Evolutionary conservation across 371 early-diverging fungal species (phyloP).

Genomic region (Syncephalastrum contaminatum): DNA sequence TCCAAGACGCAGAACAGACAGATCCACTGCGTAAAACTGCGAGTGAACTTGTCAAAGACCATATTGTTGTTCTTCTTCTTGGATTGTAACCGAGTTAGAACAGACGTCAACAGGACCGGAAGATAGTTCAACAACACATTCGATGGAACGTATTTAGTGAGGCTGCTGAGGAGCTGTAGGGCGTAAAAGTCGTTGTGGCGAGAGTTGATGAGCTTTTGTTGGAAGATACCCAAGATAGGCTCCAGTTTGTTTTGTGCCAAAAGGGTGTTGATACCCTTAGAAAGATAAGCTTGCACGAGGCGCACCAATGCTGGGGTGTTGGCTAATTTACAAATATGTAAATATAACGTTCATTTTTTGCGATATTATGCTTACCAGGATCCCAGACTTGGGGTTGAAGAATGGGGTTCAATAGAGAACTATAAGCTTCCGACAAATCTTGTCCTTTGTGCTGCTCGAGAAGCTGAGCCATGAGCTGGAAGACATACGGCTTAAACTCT

Average conservation of each 20-base stretch:
- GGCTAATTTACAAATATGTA: conserved; percentile 31
- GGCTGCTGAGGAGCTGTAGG: conserved; percentile 73
- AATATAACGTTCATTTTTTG: too few relatives aligned
- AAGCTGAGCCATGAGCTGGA: conserved; percentile 91
- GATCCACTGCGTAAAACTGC: conserved; percentile 79
- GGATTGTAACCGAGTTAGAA: conserved; percentile 78
- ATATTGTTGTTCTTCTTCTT: conserved; percentile 54
- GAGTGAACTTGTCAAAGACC: conserved; percentile 59
- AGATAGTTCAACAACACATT: conserved; percentile 53
- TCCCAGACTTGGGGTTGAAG: conserved; percentile 90
- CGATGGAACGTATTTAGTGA: conserved; percentile 72
- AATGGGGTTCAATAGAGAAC: conserved; percentile 71
- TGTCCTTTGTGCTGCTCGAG: conserved; percentile 71
- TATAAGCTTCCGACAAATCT: conserved; percentile 72
- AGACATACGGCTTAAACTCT: conserved; percentile 96
- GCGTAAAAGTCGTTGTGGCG: conserved; percentile 84
- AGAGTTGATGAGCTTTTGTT: conserved; percentile 86
- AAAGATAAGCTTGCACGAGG: conserved; percentile 82
- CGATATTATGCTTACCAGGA: conserved; percentile 45
- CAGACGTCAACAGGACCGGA: conserved; percentile 72
- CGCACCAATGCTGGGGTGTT: conserved; percentile 94
- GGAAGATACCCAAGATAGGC: conserved; percentile 90
- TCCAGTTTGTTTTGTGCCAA: conserved; percentile 67
- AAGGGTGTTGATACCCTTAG: conserved; percentile 66
- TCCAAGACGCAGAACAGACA: conserved; percentile 67